Base-by-base conservation (phyloP, 2,329 filamentous ascomycete genomes). In the Aspergillus awamori region DNA sequence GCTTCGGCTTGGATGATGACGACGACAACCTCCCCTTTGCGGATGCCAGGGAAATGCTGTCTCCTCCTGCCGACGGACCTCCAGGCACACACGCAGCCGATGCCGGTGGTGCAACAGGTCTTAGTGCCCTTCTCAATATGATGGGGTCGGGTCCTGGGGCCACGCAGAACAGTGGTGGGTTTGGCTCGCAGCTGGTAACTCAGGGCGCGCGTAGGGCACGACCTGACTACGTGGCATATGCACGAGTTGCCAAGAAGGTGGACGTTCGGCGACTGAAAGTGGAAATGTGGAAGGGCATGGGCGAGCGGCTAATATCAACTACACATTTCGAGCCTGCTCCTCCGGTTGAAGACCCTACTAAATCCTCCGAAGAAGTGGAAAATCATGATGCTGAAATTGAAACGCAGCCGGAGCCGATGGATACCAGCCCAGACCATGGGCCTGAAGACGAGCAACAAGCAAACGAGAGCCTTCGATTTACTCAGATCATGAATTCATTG, bases 401-500 rank as follows among this genome's bases (percentile, higher is more conserved):
- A 59, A 63, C 75, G 36, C 73, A 79, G 15, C 74, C 79, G 76
- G 66, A 70, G 71, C 53, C 67, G 11, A 57, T 70, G 70, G 51
- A 71, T 70, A 57, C 62, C 15, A 68, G 62, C 41, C 67, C 64
- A 26, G 75, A 70, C 36, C 69, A 67, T 45, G 62, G 69, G 39
- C 64, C 67, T 10, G 71, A 72, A 8, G 60, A 68, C 10, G 71
- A 75, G 33, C 65, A 67, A 4, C 72, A 77, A 52, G 78, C 83
- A 38, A 83, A 85, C 13, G 73, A 81, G 57, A 79, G 80, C 3
- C 84, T 97, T 66, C 93, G 90, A 70, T 99, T 99, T 78, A 98
- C 93, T 0, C 83, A 89, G 20, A 88, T 99, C 62, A 96, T 99
- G 87, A 96, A 96, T 74, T 89, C 89, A 63, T 81, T 99, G 51